Evolutionary conservation across 352 stramenopile species (phyloP), one percentile per base, ranked within the genome.

Genomic region (Thalassiosira mediterranea): DNA sequence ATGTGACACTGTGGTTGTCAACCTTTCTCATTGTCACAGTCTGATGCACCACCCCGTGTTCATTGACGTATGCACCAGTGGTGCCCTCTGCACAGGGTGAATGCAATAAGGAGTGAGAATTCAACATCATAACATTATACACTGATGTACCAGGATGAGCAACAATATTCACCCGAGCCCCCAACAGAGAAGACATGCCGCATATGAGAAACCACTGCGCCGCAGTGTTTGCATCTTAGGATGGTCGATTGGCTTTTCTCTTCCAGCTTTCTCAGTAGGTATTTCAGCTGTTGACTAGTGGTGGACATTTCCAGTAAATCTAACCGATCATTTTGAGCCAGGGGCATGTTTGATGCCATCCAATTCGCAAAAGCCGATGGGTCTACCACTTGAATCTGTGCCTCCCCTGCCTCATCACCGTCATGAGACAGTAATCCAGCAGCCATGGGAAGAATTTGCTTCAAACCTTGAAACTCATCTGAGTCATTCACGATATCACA

Each of bases 1-100:
- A 81, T 25, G 76, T 46, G 15, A 91, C 49, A 32, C 65, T 54
- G 10, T 67, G 21, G 38, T 66, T 59, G 40, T 83, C 62, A 1
- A 91, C 71, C 13, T 83, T 40, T 47, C 84, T 75, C 13, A 91
- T 44, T 19, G 84, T 93, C 3, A 83, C 69, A 19, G 86, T 87
- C 62, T 91, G 82, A 62, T 93, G 87, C 64, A 91, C 84, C 34
- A 85, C 71, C 0, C 84, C 87, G 65, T 88, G 70, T 46, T 87
- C 74, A 79, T 93, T 93, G 0, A 93, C 82, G 56, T 93, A 93
- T 17, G 48, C 51, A 8, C 77, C 83, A 11, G 76, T 90, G 0
- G 84, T 88, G 5, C 87, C 84, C 25, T 91, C 84, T 8, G 79
- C 80, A 48, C 7, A 42, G 13, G 34, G 7, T 13, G 34, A 42